A percentile compares a stretch with the other conserved stretches of the same genome.
These are phyloP conservation scores for Hysterangium stoloniferum DNA, from an alignment of 768 basidiomycete genomes.

Conservation along the genomic window DNA sequence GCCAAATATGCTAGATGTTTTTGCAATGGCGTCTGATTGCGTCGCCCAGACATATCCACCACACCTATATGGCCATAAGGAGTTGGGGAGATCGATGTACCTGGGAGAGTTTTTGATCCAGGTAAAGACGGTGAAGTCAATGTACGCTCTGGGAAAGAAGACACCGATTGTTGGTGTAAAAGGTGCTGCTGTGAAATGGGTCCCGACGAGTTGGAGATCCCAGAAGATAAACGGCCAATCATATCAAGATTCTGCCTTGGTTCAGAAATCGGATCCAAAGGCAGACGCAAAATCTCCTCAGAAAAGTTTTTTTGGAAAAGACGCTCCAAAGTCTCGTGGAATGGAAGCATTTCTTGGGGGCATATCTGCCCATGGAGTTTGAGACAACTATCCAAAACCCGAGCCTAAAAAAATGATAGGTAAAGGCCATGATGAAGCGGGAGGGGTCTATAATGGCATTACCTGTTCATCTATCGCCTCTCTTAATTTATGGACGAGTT, in stretches of 20 bases:
- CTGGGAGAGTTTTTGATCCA: constrained; percentile 32
- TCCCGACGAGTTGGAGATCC: constrained; percentile 32
- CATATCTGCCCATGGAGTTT: constrained; percentile 77
- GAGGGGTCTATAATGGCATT: background rate
- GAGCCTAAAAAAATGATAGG: constrained; percentile 39
- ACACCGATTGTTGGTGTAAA: constrained; percentile 31
- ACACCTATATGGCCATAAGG: constrained; percentile 11
- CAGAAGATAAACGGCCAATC: constrained; percentile 15
- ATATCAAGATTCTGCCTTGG: constrained; percentile 19
- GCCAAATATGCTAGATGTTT: constrained; percentile 75
- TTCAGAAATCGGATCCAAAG: constrained; percentile 49
- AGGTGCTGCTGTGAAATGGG: constrained; percentile 42
- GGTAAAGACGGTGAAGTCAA: constrained; percentile 48
- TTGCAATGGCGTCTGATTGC: constrained; percentile 68
- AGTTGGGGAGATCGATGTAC: constrained; percentile 8
- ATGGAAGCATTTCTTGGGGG: constrained; percentile 80
- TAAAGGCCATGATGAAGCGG: constrained; percentile 3
- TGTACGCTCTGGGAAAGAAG: constrained; percentile 13
- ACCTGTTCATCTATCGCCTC: constrained; percentile 79
- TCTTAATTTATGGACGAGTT: constrained; percentile 65
- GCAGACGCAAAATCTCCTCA: constrained; percentile 71
- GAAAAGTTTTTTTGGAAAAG: constrained; percentile 81
- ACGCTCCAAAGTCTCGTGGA: constrained; percentile 83
- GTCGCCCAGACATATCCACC: constrained; percentile 10
- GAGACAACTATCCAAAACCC: constrained; percentile 77